A percentile compares a stretch with the other conserved stretches of the same genome.
Conservation (phyloP, 768 basidiomycete genomes). For the Terana coerulea region DNA sequence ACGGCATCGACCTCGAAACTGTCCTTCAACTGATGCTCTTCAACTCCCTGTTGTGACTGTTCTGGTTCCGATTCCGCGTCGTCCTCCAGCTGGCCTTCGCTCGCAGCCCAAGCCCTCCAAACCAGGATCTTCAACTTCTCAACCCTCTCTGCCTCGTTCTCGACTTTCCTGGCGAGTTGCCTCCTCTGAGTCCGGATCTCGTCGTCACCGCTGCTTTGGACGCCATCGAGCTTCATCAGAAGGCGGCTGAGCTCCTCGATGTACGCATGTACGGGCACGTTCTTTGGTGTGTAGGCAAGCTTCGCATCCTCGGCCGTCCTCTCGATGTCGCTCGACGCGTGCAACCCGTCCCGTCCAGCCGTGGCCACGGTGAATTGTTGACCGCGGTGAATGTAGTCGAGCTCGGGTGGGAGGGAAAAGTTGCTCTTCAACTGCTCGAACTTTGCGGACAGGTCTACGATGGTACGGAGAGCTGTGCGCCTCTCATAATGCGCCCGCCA, state of each 20-base stretch:
- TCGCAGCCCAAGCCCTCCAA: slow-evolving; percentile 18
- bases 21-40: background rate
- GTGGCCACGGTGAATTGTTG: slow-evolving; percentile 27
- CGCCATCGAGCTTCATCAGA: slow-evolving; percentile 62
- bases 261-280: slow-evolving; percentile 59
- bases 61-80: too few species aligned
- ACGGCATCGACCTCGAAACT: background rate
- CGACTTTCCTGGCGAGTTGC: slow-evolving; percentile 52
- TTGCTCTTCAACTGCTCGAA: slow-evolving; percentile 40
- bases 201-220: slow-evolving; percentile 60
- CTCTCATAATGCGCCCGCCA: slow-evolving; percentile 38
- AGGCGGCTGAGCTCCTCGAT: slow-evolving; percentile 59
- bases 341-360: slow-evolving; percentile 9
- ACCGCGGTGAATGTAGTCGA: slow-evolving; percentile 39
- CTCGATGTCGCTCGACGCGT: background rate
- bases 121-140: slow-evolving; percentile 31
- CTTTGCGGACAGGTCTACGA: slow-evolving; percentile 36
- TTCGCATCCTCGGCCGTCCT: slow-evolving; percentile 22
- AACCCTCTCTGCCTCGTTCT: slow-evolving; percentile 52
- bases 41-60: background rate
- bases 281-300: slow-evolving; percentile 58
- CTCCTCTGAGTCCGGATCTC: slow-evolving; percentile 49
- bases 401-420: slow-evolving; percentile 41
- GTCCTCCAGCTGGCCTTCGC: background rate
- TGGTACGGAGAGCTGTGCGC: slow-evolving; percentile 32